These are phyloP conservation scores for Houttuynia cordata DNA, from an alignment of 164 flowering plant genomes.

Conservation along the genomic window DNA sequence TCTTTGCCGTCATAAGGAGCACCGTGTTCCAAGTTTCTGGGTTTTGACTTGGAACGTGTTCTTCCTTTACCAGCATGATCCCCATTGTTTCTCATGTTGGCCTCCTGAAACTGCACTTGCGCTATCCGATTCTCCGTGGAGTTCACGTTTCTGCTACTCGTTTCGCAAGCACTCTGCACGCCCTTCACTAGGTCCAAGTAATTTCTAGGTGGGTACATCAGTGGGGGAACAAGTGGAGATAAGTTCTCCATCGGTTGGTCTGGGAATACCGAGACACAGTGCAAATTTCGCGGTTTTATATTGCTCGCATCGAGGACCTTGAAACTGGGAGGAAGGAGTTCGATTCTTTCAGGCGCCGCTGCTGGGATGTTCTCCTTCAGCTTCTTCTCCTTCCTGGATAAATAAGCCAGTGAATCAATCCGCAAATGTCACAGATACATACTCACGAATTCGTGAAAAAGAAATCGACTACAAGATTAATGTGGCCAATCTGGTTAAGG, in stretches of 20 bases:
- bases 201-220: constrained; percentile 20
- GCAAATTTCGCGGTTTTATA: neutral
- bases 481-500: neutral
- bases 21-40: neutral
- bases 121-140: too few relatives aligned
- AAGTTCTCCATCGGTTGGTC: constrained; percentile 3
- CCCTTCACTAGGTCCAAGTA: constrained; percentile 1
- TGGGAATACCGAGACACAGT: neutral
- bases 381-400: constrained; percentile 8
- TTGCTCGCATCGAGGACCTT: neutral
- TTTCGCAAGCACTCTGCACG: neutral
- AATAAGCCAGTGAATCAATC: too few relatives aligned
- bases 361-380: constrained; percentile 9
- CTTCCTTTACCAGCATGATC: too few relatives aligned
- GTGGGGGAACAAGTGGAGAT: constrained; percentile 13
- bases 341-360: neutral
- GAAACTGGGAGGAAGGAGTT: neutral
- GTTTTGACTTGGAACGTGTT: neutral
- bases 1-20: neutral
- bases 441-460: too few relatives aligned
- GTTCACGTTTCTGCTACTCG: neutral
- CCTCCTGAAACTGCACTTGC: too few relatives aligned
- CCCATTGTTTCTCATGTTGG: too few relatives aligned
- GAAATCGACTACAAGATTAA: too few relatives aligned
- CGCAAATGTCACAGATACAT: too few relatives aligned